phyloP scores from a whole-genome alignment of 441 rosid species.

The Theobroma grandiflorum region DNA sequence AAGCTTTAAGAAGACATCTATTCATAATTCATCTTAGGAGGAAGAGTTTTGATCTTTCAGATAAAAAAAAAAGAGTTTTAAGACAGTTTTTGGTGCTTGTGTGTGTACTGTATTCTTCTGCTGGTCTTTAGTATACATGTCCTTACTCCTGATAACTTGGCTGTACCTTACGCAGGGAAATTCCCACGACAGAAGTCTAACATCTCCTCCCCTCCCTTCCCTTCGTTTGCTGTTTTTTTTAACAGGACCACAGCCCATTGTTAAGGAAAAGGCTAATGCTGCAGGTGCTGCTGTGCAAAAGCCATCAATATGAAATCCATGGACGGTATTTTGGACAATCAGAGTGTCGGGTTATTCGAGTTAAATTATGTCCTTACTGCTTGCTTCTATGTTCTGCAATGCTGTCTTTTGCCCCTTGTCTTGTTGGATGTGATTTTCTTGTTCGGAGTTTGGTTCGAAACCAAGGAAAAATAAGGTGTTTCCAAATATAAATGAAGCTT shows the following conservation, averaged over 20 bases:
- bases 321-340: neutral
- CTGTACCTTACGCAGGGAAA: too few species aligned
- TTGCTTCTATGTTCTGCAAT: neutral
- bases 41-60: neutral
- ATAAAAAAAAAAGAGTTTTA: neutral
- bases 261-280: constrained; percentile 37
- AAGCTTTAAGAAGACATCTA: neutral
- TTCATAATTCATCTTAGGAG: neutral
- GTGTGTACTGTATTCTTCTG: neutral
- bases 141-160: too few species aligned
- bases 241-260: constrained; percentile 45
- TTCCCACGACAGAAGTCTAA: neutral
- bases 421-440: neutral
- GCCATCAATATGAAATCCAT: neutral
- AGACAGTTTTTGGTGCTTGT: neutral
- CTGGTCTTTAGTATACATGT: neutral
- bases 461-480: too few species aligned
- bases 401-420: neutral
- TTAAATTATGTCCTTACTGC: neutral
- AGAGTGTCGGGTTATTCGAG: neutral
- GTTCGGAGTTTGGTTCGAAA: too few species aligned
- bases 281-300: constrained; percentile 28
- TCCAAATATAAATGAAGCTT: too few species aligned
- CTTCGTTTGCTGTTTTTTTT: constrained; percentile 12
- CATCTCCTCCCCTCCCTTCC: neutral